Evolutionary conservation across 2,329 filamentous ascomycete genomes (phyloP).

Genomic region (Paecilomyces niveus): DNA sequence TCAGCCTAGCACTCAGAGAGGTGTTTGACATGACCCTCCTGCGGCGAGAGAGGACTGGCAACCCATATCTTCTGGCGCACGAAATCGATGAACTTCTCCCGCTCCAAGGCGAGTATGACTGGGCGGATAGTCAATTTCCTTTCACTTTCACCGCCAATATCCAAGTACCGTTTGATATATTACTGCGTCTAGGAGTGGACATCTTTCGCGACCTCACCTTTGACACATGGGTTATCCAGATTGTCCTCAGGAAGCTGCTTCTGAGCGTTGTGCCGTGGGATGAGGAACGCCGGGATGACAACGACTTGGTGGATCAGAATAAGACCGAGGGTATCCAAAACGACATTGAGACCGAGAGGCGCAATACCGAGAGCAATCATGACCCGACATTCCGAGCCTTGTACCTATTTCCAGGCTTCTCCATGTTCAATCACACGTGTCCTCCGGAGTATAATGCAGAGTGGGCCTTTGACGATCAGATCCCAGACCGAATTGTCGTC

Average conservation of each 20-base stretch:
- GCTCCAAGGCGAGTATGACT: constrained; percentile 13
- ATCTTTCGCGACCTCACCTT: constrained; percentile 30
- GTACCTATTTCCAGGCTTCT: constrained; percentile 25
- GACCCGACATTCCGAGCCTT: constrained; percentile 20
- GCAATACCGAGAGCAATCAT: constrained; percentile 4
- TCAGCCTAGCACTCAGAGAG: constrained; percentile 28
- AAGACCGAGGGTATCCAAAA: constrained; percentile 5
- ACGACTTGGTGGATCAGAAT: constrained; percentile 4
- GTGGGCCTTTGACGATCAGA: constrained; percentile 20
- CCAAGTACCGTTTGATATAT: constrained; percentile 29
- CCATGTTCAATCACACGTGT: constrained; percentile 26
- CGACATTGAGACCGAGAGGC: neutral
- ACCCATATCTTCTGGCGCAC: constrained; percentile 21
- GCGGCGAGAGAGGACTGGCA: constrained; percentile 14
- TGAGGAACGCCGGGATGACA: constrained; percentile 5
- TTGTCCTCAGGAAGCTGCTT: constrained; percentile 24
- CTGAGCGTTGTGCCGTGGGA: constrained; percentile 26
- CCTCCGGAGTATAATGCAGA: constrained; percentile 14
- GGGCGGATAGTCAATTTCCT: constrained; percentile 16
- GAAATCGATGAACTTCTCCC: constrained; percentile 29
- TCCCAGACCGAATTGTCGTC: constrained; percentile 23
- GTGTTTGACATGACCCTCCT: constrained; percentile 29
- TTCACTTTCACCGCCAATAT: constrained; percentile 30
- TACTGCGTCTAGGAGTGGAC: constrained; percentile 26
- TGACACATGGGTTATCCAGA: constrained; percentile 32